phyloP scores from a whole-genome alignment of 73 alveolate species.

The Uronychia setigera region DNA sequence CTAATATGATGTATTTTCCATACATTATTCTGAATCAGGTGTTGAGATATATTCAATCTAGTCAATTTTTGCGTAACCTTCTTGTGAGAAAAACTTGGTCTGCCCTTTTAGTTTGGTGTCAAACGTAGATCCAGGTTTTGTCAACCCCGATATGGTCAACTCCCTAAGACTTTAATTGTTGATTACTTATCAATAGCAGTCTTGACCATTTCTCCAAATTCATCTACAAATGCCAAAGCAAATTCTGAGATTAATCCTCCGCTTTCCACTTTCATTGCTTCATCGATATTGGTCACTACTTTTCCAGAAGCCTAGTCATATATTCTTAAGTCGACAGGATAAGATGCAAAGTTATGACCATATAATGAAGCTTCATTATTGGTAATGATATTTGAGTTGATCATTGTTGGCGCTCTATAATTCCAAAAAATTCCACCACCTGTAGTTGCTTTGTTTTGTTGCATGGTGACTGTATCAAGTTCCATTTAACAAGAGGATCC shows the following conservation, averaged over 20 bases:
- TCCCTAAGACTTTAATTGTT: background rate
- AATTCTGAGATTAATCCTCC: background rate
- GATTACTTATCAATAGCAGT: background rate
- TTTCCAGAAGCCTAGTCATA: background rate
- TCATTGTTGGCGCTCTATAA: constrained; percentile 1
- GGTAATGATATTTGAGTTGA: background rate
- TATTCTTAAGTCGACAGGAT: background rate
- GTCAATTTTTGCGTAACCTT: background rate
- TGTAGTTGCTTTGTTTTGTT: too few species aligned
- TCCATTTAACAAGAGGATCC: too few species aligned
- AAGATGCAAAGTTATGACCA: constrained; percentile 5
- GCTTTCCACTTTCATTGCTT: background rate
- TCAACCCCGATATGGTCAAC: background rate
- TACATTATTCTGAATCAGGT: background rate
- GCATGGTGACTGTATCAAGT: too few species aligned
- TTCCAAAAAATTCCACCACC: constrained; percentile 24
- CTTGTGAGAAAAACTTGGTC: background rate
- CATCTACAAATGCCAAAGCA: background rate
- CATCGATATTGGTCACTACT: background rate
- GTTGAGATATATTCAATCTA: background rate
- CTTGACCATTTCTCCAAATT: background rate
- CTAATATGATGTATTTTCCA: background rate
- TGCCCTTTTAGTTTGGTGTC: background rate
- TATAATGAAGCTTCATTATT: background rate
- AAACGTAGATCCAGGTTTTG: background rate